Base-by-base conservation (phyloP, 2,329 filamentous ascomycete genomes). In the Cercospora citrullina region DNA sequence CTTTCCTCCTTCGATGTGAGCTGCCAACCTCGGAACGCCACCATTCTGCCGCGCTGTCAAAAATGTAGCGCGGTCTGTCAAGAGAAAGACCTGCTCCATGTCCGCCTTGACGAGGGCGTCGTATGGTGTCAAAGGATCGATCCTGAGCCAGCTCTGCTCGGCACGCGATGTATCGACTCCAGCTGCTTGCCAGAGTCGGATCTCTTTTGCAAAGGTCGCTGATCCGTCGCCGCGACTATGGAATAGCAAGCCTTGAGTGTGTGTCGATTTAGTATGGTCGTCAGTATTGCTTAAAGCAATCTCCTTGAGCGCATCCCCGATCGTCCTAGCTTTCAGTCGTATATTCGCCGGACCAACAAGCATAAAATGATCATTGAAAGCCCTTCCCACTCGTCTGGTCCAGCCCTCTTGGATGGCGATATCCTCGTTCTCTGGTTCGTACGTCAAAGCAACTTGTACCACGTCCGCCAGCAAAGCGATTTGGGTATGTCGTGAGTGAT, bases 331-430 rank as follows among this genome's bases (percentile, higher is more conserved):
- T 36, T 48, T 39, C 5, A 71, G 23, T 6, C 63, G 62, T 18
- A 55, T 39, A 1, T 31, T 28, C 14, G n/a, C 14, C 1, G 72
- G 72, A 5, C 73, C 73, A 26, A 66, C 73, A 31, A 75, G 65
- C 8, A 73, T 65, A 39, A 75, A 75, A 65, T 75, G 74, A 59
- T 75, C 74, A 31, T 72, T 68, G 64, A 75, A 75, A 1, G 63
- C 70, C 30, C 68, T 65, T 2, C 68, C 55, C 10, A 69, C 63
- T 39, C 62, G 64, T 28, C 53, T 48, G 2, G 68, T 53, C 74
- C 74, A 75, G 1, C 73, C 73, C 30, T 74, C 74, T 1, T 14
- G 4, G 12, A 72, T 64, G 1, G 72, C 60, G 4, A 73, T 8
- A 16, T 69, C 66, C 55, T 75, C 73, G 57, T 72, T 72, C 7